Evolutionary conservation across 164 flowering plant genomes (phyloP).

Genomic region (Paratinospora sagittata): DNA sequence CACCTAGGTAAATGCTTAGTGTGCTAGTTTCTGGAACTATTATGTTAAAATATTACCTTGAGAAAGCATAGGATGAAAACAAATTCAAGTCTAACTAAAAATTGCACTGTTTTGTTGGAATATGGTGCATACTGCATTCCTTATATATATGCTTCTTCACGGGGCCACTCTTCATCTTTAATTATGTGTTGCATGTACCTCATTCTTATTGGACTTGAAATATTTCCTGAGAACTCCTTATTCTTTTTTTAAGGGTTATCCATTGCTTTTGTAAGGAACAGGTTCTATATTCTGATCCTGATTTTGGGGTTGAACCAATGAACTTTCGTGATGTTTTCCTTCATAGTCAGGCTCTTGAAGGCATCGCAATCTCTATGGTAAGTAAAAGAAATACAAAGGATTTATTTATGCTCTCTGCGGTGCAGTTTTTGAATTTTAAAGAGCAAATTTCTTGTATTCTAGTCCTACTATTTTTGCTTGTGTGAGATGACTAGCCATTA

Average conservation of each 20-base stretch:
- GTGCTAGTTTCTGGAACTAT: background rate
- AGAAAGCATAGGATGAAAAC: background rate
- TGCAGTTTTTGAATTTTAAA: background rate
- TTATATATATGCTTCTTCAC: background rate
- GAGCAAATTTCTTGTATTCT: background rate
- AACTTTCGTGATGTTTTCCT: conserved; percentile 80
- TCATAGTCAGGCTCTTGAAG: conserved; percentile 88
- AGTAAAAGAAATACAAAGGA: conserved; percentile 8
- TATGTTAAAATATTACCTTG: too few species aligned
- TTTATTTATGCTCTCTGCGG: background rate
- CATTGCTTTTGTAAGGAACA: conserved; percentile 16
- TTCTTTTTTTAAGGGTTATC: conserved; percentile 1
- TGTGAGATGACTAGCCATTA: background rate
- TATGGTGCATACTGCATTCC: background rate
- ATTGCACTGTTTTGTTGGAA: background rate
- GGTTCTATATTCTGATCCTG: conserved; percentile 65
- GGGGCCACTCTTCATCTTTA: background rate
- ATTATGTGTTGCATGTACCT: background rate
- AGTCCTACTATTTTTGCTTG: background rate
- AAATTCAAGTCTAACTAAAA: too few species aligned
- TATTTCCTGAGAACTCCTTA: background rate
- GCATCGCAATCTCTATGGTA: conserved; percentile 83
- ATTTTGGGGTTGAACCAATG: conserved; percentile 52
- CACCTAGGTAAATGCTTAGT: background rate
- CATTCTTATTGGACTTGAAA: background rate